A percentile compares a stretch with the other conserved stretches of the same genome.
These are phyloP conservation scores for Pleurotus platypus DNA, from an alignment of 768 basidiomycete genomes.

Conservation along the genomic window DNA sequence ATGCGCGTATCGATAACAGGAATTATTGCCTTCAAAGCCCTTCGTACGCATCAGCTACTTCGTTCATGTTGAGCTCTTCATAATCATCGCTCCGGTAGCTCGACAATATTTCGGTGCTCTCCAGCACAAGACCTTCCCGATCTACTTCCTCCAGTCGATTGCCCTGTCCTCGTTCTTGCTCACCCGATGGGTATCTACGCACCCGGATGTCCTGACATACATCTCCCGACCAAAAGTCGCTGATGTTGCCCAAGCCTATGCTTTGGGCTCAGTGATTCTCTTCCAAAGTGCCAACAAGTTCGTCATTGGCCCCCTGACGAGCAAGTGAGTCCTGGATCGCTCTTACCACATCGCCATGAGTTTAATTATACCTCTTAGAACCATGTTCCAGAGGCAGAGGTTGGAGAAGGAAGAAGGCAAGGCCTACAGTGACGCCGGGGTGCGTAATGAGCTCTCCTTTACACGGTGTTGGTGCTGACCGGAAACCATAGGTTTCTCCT, in stretches of 20 bases:
- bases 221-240: slow-evolving; percentile 43
- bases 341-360: not conserved
- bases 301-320: slow-evolving; percentile 69
- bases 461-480: slow-evolving; percentile 1
- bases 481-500: slow-evolving; percentile 46
- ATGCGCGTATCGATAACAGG: slow-evolving; percentile 29
- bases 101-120: slow-evolving; percentile 70
- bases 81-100: slow-evolving; percentile 31
- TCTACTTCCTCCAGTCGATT: slow-evolving; percentile 68
- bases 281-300: slow-evolving; percentile 62
- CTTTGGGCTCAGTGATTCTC: slow-evolving; percentile 41
- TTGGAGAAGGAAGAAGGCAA: slow-evolving; percentile 76
- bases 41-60: slow-evolving; percentile 41
- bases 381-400: slow-evolving; percentile 72
- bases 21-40: slow-evolving; percentile 53
- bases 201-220: slow-evolving; percentile 50
- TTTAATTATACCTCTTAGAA: too few relatives aligned
- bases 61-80: not conserved
- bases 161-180: slow-evolving; percentile 51
- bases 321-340: slow-evolving; percentile 41
- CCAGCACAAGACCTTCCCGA: slow-evolving; percentile 71
- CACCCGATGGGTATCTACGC: slow-evolving; percentile 53
- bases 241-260: slow-evolving; percentile 66
- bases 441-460: slow-evolving; percentile 28
- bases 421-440: slow-evolving; percentile 58